Percentiles rank a stretch among this genome's conserved stretches.
Conservation (phyloP, 352 stramenopile genomes). For the Globisporangium paddicum region DNA sequence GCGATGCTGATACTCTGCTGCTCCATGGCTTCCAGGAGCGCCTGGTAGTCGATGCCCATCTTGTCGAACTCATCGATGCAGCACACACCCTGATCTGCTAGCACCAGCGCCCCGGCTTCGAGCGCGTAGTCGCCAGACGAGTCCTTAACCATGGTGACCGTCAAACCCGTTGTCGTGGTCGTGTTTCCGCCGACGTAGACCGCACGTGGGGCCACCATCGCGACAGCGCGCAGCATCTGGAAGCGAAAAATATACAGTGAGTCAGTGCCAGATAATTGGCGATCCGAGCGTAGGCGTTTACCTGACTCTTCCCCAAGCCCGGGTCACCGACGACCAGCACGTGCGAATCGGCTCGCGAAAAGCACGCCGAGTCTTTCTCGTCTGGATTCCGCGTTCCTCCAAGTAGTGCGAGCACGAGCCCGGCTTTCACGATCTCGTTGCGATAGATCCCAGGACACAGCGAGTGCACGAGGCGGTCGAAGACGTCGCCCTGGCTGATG, state of each 20-base stretch:
- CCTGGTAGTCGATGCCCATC: constrained; percentile 90
- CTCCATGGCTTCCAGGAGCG: constrained; percentile 98
- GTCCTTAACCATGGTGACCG: constrained; percentile 95
- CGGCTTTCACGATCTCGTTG: constrained; percentile 97
- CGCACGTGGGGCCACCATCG: constrained; percentile 88
- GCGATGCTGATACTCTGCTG: constrained; percentile 97
- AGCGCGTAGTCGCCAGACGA: constrained; percentile 88
- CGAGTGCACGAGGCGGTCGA: constrained; percentile 93
- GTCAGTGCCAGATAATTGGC: too few species aligned
- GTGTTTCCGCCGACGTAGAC: constrained; percentile 98
- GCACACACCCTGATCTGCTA: constrained; percentile 95
- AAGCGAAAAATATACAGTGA: too few species aligned
- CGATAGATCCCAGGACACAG: constrained; percentile 96
- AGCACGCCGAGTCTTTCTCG: constrained; percentile 47
- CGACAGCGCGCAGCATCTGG: constrained; percentile 91
- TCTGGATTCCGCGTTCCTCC: constrained; percentile 86
- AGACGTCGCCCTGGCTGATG: constrained; percentile 84
- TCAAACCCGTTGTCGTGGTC: constrained; percentile 93
- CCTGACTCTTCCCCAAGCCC: constrained; percentile 95
- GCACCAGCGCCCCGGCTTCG: constrained; percentile 89
- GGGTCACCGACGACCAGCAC: constrained; percentile 96
- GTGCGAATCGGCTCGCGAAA: constrained; percentile 92
- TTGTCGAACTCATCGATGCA: constrained; percentile 99
- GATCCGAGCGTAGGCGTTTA: too few species aligned
- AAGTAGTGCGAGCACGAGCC: constrained; percentile 93